Evolutionary conservation across 148 eudicot species (phyloP), one percentile per base, ranked within the genome.

Genomic region (Cornus kousa): DNA sequence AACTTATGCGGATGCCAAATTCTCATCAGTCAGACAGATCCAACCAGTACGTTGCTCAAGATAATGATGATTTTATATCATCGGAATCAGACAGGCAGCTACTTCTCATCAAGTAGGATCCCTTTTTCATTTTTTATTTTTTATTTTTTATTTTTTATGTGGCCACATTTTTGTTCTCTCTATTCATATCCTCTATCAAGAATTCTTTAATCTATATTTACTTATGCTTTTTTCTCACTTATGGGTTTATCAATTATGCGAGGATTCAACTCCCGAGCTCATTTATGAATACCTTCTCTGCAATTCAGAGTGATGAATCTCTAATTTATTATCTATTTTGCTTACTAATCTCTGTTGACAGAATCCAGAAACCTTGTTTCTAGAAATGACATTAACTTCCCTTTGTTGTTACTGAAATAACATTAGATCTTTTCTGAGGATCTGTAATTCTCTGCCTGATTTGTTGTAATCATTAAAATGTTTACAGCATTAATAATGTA

Each of bases 81-180:
- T 93, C 99, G 13, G 99, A 96, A 81, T 93, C 99, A 72, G 97
- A 96, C 74, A 85, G 91, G 81, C 99, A 96, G 72, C 12, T 89
- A 83, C 97, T 96, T 82, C 89, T 96, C 31, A 93, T 94, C 75
- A 92, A 77, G 98, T 94, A 87, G 62, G 0, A 23, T 60, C 68
- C 37, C 67, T 48, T 24, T 50, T 31, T 55, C 23, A 59, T n/a
- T 24, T 20, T 5, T 5, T n/a, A 39, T 2, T 20, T 60, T 31
- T 55, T 23, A 48, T n/a, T 24, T 20, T 28, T 5, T n/a, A 24
- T 2, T 20, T 60, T 64, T 6, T 43, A 3, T 6, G 48, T 6
- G 0, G 28, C 48, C 48, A 6, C 8, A 33, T n/a, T 8, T 67
- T 16, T 33, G 6, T 74, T 60, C 67, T 50, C 19, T 73, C 0